Evolutionary conservation across 2,329 filamentous ascomycete species (phyloP).

Genomic region (Diaporthe vexans): DNA sequence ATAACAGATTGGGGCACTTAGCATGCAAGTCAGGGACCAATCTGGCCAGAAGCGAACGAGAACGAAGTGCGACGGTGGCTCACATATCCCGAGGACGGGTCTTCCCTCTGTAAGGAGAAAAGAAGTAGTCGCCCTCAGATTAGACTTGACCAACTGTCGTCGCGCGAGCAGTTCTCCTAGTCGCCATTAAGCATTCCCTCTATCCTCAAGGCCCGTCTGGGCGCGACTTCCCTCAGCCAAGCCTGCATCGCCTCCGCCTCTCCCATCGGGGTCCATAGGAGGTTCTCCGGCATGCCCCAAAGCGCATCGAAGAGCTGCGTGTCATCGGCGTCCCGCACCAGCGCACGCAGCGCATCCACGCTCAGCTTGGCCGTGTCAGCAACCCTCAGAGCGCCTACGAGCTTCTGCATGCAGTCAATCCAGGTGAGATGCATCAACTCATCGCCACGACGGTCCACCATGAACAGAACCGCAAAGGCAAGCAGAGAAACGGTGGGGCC

Average conservation of each 20-base stretch:
- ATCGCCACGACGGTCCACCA: constrained; percentile 63
- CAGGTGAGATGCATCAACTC: constrained; percentile 64
- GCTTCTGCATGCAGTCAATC: constrained; percentile 67
- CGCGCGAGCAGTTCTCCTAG: neutral
- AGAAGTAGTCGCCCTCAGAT: neutral
- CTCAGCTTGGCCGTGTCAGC: constrained; percentile 50
- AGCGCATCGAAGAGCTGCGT: constrained; percentile 55
- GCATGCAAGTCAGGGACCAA: neutral
- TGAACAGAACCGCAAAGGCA: constrained; percentile 64
- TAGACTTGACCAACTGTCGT: neutral
- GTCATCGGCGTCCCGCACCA: constrained; percentile 61
- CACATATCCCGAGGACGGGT: too few relatives aligned
- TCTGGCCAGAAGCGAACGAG: neutral
- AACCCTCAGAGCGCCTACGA: constrained; percentile 63
- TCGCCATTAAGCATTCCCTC: constrained; percentile 14
- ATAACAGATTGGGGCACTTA: neutral
- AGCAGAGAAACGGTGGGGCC: constrained; percentile 53
- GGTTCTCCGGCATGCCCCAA: constrained; percentile 57
- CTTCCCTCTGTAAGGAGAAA: neutral
- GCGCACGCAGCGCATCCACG: constrained; percentile 53
- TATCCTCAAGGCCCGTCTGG: constrained; percentile 46
- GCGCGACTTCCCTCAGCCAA: constrained; percentile 61
- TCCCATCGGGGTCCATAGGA: constrained; percentile 60
- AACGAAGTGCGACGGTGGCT: neutral
- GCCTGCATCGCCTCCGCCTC: constrained; percentile 62